Evolutionary conservation across 371 early-diverging fungal genomes (phyloP).

Genomic region (Mucor circinelloides): DNA sequence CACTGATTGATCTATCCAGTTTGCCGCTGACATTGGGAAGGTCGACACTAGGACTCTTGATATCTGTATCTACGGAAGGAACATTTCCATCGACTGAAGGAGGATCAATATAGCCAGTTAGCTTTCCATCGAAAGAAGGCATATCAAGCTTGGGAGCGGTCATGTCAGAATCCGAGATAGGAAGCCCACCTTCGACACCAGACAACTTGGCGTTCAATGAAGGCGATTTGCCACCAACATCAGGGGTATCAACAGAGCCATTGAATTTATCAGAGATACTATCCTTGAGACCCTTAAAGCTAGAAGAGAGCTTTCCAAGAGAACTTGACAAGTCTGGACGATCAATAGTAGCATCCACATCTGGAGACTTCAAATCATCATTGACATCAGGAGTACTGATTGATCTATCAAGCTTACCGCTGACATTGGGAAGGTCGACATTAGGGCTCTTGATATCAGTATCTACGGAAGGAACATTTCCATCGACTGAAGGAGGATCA

Average conservation of each 20-base stretch:
- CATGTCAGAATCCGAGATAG: too few relatives aligned
- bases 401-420: background rate
- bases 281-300: background rate
- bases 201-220: background rate
- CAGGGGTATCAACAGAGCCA: background rate
- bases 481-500: background rate
- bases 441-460: background rate
- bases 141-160: too few relatives aligned
- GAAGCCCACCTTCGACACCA: too few relatives aligned
- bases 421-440: background rate
- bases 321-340: background rate
- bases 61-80: background rate
- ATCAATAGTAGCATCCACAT: background rate
- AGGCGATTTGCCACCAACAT: background rate
- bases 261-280: background rate
- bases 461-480: background rate
- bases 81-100: background rate
- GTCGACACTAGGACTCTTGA: background rate
- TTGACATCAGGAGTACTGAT: background rate
- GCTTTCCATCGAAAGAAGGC: too few relatives aligned
- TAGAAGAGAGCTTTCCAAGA: background rate
- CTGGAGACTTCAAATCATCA: background rate
- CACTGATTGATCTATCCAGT: background rate
- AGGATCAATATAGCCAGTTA: too few relatives aligned
- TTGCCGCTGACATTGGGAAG: background rate